phyloP scores from a whole-genome alignment of 1,284 basidiomycete species.

The Salmacisia buchloeana region DNA sequence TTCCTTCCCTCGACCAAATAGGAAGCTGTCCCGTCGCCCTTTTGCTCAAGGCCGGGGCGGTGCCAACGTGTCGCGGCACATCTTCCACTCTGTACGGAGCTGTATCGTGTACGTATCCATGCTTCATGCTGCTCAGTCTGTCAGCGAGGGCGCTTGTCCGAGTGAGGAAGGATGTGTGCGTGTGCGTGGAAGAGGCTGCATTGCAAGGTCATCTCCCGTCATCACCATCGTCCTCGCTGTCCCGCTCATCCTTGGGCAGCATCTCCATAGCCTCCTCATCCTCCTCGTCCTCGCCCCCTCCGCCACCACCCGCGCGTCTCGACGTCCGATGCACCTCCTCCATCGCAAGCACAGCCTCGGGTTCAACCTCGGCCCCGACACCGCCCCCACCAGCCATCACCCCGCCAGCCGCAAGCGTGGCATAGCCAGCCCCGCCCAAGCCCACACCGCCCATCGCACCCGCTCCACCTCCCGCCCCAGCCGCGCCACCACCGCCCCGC shows the following conservation, averaged over 20 bases:
- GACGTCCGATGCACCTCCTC: neutral
- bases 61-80: slow-evolving; percentile 4
- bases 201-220: neutral
- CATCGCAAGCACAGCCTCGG: no score
- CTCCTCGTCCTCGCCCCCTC: slow-evolving; percentile 13
- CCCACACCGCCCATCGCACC: neutral
- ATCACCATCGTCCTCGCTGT: slow-evolving; percentile 1
- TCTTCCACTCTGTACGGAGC: neutral
- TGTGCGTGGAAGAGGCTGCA: neutral
- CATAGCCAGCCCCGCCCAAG: neutral
- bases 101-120: neutral
- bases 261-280: slow-evolving; percentile 35
- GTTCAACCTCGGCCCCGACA: no score
- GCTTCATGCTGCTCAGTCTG: neutral
- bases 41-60: slow-evolving; percentile 2
- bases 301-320: neutral
- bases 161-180: neutral
- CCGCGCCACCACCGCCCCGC: neutral
- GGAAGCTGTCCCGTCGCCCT: slow-evolving; percentile 3
- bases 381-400: neutral
- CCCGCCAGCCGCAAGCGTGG: neutral
- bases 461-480: neutral
- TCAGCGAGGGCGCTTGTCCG: neutral
- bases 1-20: slow-evolving; percentile 3
- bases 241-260: slow-evolving; percentile 20